Percentiles rank a stretch among this genome's conserved stretches.
These are phyloP conservation scores for Eimeria praecox DNA, from an alignment of 169 alveolate species.

Conservation along the genomic window DNA sequence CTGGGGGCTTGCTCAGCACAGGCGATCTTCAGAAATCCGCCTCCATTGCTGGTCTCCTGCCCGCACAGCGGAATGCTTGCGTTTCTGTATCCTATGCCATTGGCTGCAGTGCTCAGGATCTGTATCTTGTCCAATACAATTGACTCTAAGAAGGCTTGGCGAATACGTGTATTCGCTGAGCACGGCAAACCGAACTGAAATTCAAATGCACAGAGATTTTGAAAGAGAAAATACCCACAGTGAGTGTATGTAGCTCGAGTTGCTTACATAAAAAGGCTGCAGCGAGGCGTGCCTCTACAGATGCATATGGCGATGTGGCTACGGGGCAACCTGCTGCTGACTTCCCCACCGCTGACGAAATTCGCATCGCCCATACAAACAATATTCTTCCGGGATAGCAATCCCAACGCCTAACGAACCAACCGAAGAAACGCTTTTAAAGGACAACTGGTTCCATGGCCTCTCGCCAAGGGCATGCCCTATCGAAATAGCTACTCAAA, in stretches of 20 bases:
- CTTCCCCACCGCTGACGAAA: neutral
- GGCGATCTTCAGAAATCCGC: no score
- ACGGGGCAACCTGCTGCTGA: neutral
- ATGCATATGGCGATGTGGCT: neutral
- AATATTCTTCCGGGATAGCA: neutral
- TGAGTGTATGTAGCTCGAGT: neutral
- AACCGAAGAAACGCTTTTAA: neutral
- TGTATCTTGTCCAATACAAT: no score
- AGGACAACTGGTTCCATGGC: neutral
- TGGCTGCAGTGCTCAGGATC: no score
- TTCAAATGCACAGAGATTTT: neutral
- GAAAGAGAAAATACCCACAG: neutral
- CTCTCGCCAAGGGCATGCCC: neutral
- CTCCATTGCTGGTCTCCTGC: no score
- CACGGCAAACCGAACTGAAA: neutral
- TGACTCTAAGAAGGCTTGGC: no score
- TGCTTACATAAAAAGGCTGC: neutral
- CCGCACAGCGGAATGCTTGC: no score
- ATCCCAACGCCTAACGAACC: neutral
- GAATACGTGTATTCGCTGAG: neutral
- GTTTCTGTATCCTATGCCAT: no score
- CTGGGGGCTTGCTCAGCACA: no score
- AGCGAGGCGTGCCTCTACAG: neutral
- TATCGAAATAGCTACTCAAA: no score
- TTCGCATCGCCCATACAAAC: neutral